phyloP scores from a whole-genome alignment of 176 grass and related monocot genomes.

The Chrysopogon serrulatus region DNA sequence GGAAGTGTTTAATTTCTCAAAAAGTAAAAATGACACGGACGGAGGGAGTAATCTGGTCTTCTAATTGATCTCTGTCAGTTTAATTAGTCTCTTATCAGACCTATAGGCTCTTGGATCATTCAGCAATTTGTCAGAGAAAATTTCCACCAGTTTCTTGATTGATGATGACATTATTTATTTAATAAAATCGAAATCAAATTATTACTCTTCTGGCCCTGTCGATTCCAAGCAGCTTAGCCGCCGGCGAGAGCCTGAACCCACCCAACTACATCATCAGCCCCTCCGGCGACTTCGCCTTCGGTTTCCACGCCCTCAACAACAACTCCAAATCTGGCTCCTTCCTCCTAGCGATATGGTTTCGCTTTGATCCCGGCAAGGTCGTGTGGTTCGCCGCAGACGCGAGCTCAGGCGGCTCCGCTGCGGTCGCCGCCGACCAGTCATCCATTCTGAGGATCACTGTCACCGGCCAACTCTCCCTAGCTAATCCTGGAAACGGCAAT shows the following conservation, averaged over 20 bases:
- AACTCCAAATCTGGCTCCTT: neutral
- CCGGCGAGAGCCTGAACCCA: too few species aligned
- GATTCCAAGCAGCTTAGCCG: too few species aligned
- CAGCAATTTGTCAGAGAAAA: neutral
- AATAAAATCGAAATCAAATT: neutral
- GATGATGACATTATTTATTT: neutral
- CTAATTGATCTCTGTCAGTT: too few species aligned
- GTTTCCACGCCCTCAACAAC: neutral
- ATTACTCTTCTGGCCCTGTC: too few species aligned
- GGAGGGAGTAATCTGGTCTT: too few species aligned
- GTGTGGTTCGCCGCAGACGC: too few species aligned
- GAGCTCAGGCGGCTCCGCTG: neutral
- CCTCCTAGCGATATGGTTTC: slow-evolving; percentile 16
- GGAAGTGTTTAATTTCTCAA: too few species aligned
- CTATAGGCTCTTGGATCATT: neutral
- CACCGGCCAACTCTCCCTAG: neutral
- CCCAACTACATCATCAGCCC: too few species aligned
- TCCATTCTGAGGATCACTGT: neutral
- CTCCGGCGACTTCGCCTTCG: too few species aligned
- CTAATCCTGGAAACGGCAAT: neutral
- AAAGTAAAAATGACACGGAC: too few species aligned
- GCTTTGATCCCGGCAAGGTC: neutral
- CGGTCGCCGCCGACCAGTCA: neutral
- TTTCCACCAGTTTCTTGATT: neutral
- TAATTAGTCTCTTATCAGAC: neutral